These are phyloP conservation scores for Rhododendron griersonianum DNA, from an alignment of 148 eudicot genomes.

Conservation along the genomic window DNA sequence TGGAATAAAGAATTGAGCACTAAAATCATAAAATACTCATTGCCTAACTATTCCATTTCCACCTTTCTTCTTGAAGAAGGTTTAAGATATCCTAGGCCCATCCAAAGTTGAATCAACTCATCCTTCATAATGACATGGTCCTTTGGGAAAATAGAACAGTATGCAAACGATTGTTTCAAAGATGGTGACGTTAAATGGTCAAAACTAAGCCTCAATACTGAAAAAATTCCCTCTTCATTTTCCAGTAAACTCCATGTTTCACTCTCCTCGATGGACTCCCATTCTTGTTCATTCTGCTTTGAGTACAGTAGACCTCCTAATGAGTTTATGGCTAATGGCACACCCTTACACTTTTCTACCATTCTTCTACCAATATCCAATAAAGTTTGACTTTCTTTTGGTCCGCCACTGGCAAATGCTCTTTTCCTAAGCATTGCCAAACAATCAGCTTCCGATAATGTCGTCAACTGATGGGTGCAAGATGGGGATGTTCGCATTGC, in stretches of 20 bases:
- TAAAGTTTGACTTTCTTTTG: background rate
- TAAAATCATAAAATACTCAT: too few species aligned
- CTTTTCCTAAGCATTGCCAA: background rate
- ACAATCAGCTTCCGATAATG: background rate
- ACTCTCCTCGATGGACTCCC: background rate
- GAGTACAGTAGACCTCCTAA: background rate
- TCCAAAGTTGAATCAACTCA: background rate
- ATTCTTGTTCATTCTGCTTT: background rate
- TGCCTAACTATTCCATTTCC: background rate
- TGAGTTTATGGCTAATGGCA: background rate
- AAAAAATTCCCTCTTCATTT: background rate
- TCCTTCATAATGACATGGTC: background rate
- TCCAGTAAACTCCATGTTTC: background rate
- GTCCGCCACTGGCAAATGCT: background rate
- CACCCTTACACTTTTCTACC: background rate
- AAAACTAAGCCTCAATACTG: too few species aligned
- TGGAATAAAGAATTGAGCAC: too few species aligned
- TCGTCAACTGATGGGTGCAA: background rate
- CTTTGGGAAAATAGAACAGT: too few species aligned
- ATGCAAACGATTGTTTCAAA: too few species aligned
- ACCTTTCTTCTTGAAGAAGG: background rate
- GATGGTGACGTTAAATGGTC: too few species aligned
- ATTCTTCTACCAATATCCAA: background rate
- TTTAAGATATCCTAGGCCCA: background rate
- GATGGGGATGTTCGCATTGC: background rate